Base-by-base conservation (phyloP, 305 asterid species). In the Solanum aculeatissimum region DNA sequence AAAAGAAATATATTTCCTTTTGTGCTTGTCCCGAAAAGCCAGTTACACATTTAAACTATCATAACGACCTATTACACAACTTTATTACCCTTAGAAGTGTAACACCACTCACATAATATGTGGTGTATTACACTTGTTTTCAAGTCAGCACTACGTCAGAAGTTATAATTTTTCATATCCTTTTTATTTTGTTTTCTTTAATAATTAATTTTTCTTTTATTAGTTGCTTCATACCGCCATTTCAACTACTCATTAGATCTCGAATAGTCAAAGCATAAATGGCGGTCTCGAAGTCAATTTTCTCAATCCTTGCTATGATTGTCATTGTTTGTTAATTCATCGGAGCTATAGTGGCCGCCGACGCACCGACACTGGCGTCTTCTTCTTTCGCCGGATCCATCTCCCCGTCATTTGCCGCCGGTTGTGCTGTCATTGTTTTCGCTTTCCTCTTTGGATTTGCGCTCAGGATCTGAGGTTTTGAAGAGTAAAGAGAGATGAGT, bases 311-410 rank as follows among this genome's bases (percentile, higher is more conserved):
- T 13, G 51, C 47, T 66, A 91, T 83, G 70, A 51, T 85, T 0
- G 81, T 83, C 79, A 68, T 89, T 4, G 71, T 91, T 38, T 86
- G 86, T 84, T 86, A 87, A 47, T 86, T 89, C 90, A 62, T 88
- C 32, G 91, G 90, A 47, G 84, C 47, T 68, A 53, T 91, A 11
- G 80, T 66, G 21, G 94, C 95, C 16, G 88, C 88, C 13, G 90
- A 85, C 4, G 86, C 93, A 1, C 94, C 94, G 0, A 91, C 91
- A 8, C 91, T 91, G 7, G 89, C 92, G 0, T 93, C 95, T 9
- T 65, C 81, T 11, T 91, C 95, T 5, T 65, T 91, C 1, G 92
- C 89, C 40, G 91, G 89, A 23, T 62, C 90, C 3, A 78, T 85
- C 5, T 88, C 86, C 2, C 93, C 94, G 70, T 88, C 92, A 51